A percentile compares a stretch with the other conserved stretches of the same genome.
Evolutionary conservation across 2,329 filamentous ascomycete species (phyloP).

Genomic region (Penicillium decumbens): DNA sequence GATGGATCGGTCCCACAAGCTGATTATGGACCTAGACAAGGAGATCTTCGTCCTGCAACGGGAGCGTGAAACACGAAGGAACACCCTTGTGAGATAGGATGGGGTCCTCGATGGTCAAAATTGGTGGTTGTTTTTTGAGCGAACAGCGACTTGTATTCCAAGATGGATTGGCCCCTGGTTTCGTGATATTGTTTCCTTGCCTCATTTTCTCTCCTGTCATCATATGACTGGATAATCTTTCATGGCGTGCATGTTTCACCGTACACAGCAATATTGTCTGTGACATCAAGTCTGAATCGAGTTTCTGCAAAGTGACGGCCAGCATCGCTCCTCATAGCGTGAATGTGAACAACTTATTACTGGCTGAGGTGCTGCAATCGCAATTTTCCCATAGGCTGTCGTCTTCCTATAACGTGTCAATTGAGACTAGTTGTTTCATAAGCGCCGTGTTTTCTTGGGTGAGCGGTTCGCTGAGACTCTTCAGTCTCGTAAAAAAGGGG

Average conservation of each 20-base stretch:
- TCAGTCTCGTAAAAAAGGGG: slow-evolving; percentile 16
- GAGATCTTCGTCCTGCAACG: slow-evolving; percentile 63
- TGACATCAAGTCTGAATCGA: slow-evolving; percentile 26
- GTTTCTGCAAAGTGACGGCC: slow-evolving; percentile 25
- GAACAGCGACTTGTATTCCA: slow-evolving; percentile 18
- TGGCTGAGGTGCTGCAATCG: slow-evolving; percentile 15
- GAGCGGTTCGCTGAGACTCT: slow-evolving; percentile 31
- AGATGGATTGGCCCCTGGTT: slow-evolving; percentile 7
- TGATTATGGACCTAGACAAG: slow-evolving; percentile 65
- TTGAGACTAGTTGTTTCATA: slow-evolving; percentile 29
- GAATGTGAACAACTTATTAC: slow-evolving; percentile 22
- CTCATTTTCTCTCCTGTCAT: slow-evolving; percentile 19
- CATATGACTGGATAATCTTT: slow-evolving; percentile 12
- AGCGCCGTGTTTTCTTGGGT: slow-evolving; percentile 30
- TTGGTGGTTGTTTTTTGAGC: slow-evolving; percentile 10
- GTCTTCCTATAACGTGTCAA: slow-evolving; percentile 25
- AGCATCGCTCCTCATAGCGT: slow-evolving; percentile 7
- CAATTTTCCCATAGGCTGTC: slow-evolving; percentile 17
- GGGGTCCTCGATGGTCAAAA: slow-evolving; percentile 6
- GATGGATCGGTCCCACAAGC: slow-evolving; percentile 64
- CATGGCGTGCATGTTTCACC: slow-evolving; percentile 28
- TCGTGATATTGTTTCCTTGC: slow-evolving; percentile 13
- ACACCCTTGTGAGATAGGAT: slow-evolving; percentile 25
- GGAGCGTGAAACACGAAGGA: slow-evolving; percentile 49
- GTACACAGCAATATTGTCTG: slow-evolving; percentile 17